phyloP scores from a whole-genome alignment of 352 stramenopile species.

The Phytophthora boehmeriae region DNA sequence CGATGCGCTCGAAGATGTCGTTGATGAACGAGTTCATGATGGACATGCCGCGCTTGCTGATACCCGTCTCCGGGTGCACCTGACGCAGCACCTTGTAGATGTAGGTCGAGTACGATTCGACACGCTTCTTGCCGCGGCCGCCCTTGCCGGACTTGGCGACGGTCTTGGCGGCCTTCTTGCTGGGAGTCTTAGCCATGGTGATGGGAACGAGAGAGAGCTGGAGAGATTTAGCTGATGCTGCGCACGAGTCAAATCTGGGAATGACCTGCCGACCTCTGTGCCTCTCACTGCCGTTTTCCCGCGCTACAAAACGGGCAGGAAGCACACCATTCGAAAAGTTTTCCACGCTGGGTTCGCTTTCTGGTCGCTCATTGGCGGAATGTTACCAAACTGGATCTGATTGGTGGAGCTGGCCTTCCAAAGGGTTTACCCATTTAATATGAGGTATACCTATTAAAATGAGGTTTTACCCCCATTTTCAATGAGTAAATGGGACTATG shows the following conservation, averaged over 20 bases:
- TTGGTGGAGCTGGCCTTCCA: slow-evolving; percentile 17
- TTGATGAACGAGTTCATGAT: slow-evolving; percentile 99
- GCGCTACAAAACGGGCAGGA: slow-evolving; percentile 5
- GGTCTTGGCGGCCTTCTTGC: slow-evolving; percentile 92
- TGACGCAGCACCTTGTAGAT: slow-evolving; percentile 95
- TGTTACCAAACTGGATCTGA: neutral
- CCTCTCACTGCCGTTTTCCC: slow-evolving; percentile 12
- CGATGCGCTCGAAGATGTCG: slow-evolving; percentile 99
- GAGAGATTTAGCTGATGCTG: neutral
- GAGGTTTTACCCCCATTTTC: too few species aligned
- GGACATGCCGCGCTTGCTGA: slow-evolving; percentile 97
- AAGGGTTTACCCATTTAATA: slow-evolving; percentile 8
- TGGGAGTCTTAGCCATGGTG: slow-evolving; percentile 95
- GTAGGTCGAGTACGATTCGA: slow-evolving; percentile 91
- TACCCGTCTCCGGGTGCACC: slow-evolving; percentile 97
- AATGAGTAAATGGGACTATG: too few species aligned
- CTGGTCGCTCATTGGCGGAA: slow-evolving; percentile 35
- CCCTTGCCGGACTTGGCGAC: slow-evolving; percentile 77
- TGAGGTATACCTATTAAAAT: too few species aligned
- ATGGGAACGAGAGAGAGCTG: neutral
- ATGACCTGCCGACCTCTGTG: slow-evolving; percentile 15
- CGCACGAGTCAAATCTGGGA: slow-evolving; percentile 41
- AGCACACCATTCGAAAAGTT: slow-evolving; percentile 15
- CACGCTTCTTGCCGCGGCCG: slow-evolving; percentile 88
- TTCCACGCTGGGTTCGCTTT: slow-evolving; percentile 32